Evolutionary conservation across 257 asterid genomes (phyloP).

Genomic region (Coffea eugenioides): DNA sequence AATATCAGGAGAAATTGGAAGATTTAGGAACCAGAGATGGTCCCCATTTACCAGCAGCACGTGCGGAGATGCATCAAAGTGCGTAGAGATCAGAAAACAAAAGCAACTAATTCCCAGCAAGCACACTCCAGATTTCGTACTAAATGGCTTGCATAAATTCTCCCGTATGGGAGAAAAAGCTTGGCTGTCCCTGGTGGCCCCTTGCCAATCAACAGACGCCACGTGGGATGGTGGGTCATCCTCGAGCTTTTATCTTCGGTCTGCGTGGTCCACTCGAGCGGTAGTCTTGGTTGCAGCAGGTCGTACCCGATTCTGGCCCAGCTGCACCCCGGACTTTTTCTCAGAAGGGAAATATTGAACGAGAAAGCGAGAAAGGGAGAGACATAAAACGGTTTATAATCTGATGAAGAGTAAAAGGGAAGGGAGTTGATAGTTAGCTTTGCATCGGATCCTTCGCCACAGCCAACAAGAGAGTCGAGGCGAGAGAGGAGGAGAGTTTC

Average conservation of each 20-base stretch:
- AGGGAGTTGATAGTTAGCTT: slow-evolving; percentile 10
- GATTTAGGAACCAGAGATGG: slow-evolving; percentile 18
- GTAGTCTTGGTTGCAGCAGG: too few relatives aligned
- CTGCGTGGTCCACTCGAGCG: too few relatives aligned
- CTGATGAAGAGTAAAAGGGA: not conserved
- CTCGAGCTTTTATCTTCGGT: too few relatives aligned
- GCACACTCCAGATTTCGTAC: not conserved
- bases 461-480: not conserved
- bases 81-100: slow-evolving; percentile 23
- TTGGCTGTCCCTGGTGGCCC: too few relatives aligned
- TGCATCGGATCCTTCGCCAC: slow-evolving; percentile 38
- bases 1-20: not conserved
- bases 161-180: too few relatives aligned
- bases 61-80: slow-evolving; percentile 38
- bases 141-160: slow-evolving; percentile 5
- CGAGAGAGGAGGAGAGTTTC: not conserved
- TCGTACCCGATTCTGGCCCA: too few relatives aligned
- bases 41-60: slow-evolving; percentile 30
- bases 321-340: not conserved
- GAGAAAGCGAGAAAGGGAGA: not conserved
- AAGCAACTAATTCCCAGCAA: slow-evolving; percentile 7
- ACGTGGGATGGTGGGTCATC: too few relatives aligned
- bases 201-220: too few relatives aligned
- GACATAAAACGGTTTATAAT: too few relatives aligned
- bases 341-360: not conserved